Conservation (phyloP, 345 rosid genomes). For the Melaleuca alternifolia region DNA sequence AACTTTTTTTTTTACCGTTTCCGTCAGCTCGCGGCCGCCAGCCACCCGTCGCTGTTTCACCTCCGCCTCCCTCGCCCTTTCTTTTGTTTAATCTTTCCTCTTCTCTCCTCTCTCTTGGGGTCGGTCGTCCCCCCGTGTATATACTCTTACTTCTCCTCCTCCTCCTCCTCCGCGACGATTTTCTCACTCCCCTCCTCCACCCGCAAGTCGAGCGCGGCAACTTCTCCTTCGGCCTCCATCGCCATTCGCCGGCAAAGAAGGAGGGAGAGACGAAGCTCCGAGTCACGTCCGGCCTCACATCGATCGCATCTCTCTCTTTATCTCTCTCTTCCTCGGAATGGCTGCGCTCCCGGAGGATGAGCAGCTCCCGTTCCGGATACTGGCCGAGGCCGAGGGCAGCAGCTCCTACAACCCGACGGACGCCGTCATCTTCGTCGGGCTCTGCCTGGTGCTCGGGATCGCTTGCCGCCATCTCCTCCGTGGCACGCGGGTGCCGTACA, state of each 20-base stretch:
- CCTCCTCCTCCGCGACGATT: neutral
- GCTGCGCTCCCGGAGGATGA: neutral
- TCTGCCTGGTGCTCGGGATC: conserved; percentile 68
- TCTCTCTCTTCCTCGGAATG: neutral
- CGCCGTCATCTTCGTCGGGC: conserved; percentile 73
- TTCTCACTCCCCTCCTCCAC: neutral
- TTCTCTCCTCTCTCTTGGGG: neutral
- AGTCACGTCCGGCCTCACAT: neutral
- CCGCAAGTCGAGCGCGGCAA: neutral
- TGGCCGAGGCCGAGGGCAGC: neutral
- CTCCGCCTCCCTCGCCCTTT: neutral
- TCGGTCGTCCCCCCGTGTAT: no score
- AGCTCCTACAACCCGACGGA: conserved; percentile 33
- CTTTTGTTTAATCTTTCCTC: neutral
- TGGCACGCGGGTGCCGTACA: conserved; percentile 90
- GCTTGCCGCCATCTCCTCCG: conserved; percentile 68
- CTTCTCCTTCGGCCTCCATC: neutral
- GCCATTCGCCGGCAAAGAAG: neutral
- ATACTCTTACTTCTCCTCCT: no score
- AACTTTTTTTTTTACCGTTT: neutral
- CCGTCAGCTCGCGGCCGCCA: no score
- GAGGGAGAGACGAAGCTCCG: neutral
- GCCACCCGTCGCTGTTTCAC: neutral
- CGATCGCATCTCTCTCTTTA: neutral
- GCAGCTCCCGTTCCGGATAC: neutral